Percentiles rank a stretch among this genome's conserved stretches.
Conservation (phyloP, 2,329 filamentous ascomycete species). For the Elsinoe arachidis region DNA sequence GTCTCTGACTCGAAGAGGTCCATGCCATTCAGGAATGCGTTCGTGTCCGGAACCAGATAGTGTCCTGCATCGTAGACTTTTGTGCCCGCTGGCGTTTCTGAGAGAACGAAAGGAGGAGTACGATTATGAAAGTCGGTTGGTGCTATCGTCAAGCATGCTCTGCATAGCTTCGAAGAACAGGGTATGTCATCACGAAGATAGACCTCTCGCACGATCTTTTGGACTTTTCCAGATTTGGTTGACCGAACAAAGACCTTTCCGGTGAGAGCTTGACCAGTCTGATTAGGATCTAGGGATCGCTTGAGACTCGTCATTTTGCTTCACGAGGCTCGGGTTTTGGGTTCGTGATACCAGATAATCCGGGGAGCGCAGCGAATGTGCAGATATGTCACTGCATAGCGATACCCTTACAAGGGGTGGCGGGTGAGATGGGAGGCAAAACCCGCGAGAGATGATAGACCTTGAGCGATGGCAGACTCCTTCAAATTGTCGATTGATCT, state of each 20-base stretch:
- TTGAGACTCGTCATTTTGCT: conserved; percentile 53
- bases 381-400: too few relatives aligned
- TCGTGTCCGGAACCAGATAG: conserved; percentile 92
- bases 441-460: too few relatives aligned
- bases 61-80: conserved; percentile 76
- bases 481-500: too few relatives aligned
- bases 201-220: conserved; percentile 95
- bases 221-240: conserved; percentile 90
- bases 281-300: conserved; percentile 46
- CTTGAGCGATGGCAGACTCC: too few relatives aligned
- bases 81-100: conserved; percentile 77
- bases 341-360: too few relatives aligned
- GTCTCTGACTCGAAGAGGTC: conserved; percentile 89
- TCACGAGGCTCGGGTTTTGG: not conserved
- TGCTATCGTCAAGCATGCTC: conserved; percentile 59
- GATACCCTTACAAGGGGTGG: too few relatives aligned
- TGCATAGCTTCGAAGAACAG: conserved; percentile 86
- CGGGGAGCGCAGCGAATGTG: too few relatives aligned
- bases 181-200: conserved; percentile 96
- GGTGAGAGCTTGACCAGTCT: conserved; percentile 64
- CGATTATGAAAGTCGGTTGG: conserved; percentile 72
- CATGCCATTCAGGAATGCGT: conserved; percentile 91
- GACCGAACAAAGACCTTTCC: conserved; percentile 95
- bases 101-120: conserved; percentile 80
- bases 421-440: too few relatives aligned